Conservation (phyloP, 202 grass and related monocot genomes). For the Schoenoplectus triqueter region DNA sequence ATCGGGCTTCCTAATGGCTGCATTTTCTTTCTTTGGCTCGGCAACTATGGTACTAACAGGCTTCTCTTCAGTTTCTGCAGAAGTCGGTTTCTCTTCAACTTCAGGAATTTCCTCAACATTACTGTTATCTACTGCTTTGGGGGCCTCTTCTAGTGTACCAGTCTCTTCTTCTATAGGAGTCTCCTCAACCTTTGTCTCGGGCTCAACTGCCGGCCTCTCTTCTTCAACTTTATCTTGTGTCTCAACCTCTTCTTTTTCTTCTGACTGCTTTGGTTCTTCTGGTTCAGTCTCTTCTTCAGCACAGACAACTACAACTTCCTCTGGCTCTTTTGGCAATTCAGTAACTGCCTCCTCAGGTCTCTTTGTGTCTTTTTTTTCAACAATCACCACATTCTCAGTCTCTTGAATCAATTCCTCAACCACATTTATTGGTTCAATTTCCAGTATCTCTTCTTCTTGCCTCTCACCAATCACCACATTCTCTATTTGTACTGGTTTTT, state of each 20-base stretch:
- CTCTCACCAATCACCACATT: slow-evolving; percentile 21
- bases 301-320: slow-evolving; percentile 31
- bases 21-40: not conserved
- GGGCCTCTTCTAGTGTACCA: not conserved
- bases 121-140: not conserved
- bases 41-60: not conserved
- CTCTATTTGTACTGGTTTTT: slow-evolving; percentile 23
- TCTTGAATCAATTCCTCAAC: slow-evolving; percentile 16
- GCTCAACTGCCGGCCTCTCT: slow-evolving; percentile 7
- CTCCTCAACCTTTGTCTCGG: slow-evolving; percentile 30
- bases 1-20: slow-evolving; percentile 35
- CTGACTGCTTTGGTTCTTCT: slow-evolving; percentile 43
- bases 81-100: not conserved
- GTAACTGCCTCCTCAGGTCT: slow-evolving; percentile 28
- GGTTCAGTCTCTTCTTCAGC: slow-evolving; percentile 29
- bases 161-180: slow-evolving; percentile 24
- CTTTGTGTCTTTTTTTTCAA: not conserved
- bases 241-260: slow-evolving; percentile 37
- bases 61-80: not conserved
- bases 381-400: not conserved
- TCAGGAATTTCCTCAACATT: not conserved
- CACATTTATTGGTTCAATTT: slow-evolving; percentile 1
- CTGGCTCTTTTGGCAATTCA: slow-evolving; percentile 21
- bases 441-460: slow-evolving; percentile 26
- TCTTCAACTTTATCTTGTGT: slow-evolving; percentile 19